These are phyloP conservation scores for Orbilia javanica DNA, from an alignment of 2,329 filamentous ascomycete genomes.

Conservation along the genomic window DNA sequence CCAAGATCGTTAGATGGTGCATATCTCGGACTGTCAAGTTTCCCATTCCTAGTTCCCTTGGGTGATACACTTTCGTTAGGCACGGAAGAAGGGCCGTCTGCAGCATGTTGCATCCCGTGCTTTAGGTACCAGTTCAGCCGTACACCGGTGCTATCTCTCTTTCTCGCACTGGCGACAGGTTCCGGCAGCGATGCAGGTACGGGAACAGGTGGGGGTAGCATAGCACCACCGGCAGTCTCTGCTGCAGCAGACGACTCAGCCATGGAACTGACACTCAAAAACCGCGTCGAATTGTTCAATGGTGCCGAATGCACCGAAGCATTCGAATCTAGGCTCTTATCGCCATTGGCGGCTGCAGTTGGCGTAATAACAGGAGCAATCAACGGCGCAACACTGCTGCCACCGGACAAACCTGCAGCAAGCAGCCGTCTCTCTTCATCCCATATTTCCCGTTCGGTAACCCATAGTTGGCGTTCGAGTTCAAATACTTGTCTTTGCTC, in stretches of 20 bases:
- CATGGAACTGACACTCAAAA: constrained; percentile 56
- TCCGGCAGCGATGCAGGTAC: constrained; percentile 25
- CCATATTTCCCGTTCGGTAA: constrained; percentile 55
- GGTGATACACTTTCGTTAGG: constrained; percentile 50
- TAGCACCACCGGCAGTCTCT: not conserved
- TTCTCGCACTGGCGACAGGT: constrained; percentile 1
- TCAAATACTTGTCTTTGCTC: constrained; percentile 57
- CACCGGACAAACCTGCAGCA: constrained; percentile 3
- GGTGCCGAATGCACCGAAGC: constrained; percentile 13
- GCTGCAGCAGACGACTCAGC: constrained; percentile 36
- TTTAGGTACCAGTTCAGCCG: constrained; percentile 54
- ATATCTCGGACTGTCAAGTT: constrained; percentile 49
- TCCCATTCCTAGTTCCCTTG: constrained; percentile 38
- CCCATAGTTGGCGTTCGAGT: constrained; percentile 57
- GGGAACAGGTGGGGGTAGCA: constrained; percentile 13
- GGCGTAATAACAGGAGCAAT: not conserved
- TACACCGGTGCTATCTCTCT: constrained; percentile 32
- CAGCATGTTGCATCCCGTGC: constrained; percentile 17
- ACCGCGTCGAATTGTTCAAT: constrained; percentile 46
- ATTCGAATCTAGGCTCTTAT: constrained; percentile 8
- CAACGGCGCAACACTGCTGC: not conserved
- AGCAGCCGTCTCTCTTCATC: constrained; percentile 55
- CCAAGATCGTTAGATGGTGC: constrained; percentile 27
- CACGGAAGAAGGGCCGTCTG: constrained; percentile 13
- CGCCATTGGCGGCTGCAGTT: not conserved